phyloP scores from a whole-genome alignment of 2,329 filamentous ascomycete genomes.

The Nemania abortiva region DNA sequence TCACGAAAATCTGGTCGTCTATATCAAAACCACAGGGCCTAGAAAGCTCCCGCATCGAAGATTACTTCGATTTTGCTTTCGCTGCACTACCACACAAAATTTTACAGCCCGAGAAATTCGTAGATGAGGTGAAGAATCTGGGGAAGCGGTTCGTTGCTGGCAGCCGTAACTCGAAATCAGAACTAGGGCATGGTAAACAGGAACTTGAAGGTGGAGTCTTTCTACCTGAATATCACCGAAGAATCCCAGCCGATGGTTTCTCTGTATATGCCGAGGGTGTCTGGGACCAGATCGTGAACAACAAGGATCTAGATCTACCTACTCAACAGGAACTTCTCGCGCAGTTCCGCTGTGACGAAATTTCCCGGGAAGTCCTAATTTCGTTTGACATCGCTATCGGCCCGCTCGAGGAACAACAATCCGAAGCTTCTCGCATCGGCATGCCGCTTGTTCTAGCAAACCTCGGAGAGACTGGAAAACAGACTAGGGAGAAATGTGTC shows the following conservation, averaged over 20 bases:
- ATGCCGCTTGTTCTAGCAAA: slow-evolving; percentile 78
- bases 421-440: slow-evolving; percentile 78
- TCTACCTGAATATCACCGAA: slow-evolving; percentile 91
- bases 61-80: slow-evolving; percentile 99
- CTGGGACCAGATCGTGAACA: slow-evolving; percentile 99
- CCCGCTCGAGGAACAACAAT: slow-evolving; percentile 88
- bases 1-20: slow-evolving; percentile 91
- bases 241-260: slow-evolving; percentile 97
- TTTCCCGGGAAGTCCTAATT: slow-evolving; percentile 86
- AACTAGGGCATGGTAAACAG: slow-evolving; percentile 73
- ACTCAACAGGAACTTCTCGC: slow-evolving; percentile 97
- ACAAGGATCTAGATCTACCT: slow-evolving; percentile 96
- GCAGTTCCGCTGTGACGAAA: slow-evolving; percentile 98
- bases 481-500: slow-evolving; percentile 77
- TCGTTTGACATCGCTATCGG: slow-evolving; percentile 84
- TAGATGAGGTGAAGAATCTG: slow-evolving; percentile 81
- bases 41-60: slow-evolving; percentile 89
- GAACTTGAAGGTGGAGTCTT: slow-evolving; percentile 85
- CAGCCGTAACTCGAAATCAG: slow-evolving; percentile 75
- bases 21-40: slow-evolving; percentile 92
- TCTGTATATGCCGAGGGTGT: slow-evolving; percentile 92
- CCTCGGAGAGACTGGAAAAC: slow-evolving; percentile 79
- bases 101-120: slow-evolving; percentile 91
- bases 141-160: slow-evolving; percentile 86
- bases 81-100: slow-evolving; percentile 97